Percentiles rank a stretch among this genome's conserved stretches.
Evolutionary conservation across 202 grass and related monocot species (phyloP).

Genomic region (Hordeum pubiflorum): DNA sequence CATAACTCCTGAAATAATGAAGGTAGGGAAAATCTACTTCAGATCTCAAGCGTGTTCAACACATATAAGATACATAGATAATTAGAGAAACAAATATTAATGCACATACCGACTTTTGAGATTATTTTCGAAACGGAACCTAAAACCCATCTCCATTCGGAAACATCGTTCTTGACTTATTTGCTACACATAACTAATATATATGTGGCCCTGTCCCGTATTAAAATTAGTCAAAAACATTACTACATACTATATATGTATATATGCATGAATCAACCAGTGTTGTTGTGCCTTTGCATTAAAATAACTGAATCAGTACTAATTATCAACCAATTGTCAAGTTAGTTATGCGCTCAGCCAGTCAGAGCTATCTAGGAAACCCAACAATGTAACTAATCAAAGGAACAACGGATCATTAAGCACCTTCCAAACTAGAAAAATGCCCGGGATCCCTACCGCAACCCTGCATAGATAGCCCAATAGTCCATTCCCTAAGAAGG

Average conservation of each 20-base stretch:
- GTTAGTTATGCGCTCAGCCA: not conserved
- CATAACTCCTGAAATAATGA: slow-evolving; percentile 58
- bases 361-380: not conserved
- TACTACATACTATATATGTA: not conserved
- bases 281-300: not conserved
- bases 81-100: not conserved
- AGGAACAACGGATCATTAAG: not conserved
- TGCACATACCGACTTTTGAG: not conserved
- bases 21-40: slow-evolving; percentile 1
- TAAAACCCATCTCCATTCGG: not conserved
- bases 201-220: too few relatives aligned
- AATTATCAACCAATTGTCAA: not conserved
- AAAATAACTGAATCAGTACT: not conserved
- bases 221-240: too few relatives aligned
- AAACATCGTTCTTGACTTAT: too few relatives aligned
- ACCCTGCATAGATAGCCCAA: too few relatives aligned
- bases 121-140: not conserved
- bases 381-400: not conserved
- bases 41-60: slow-evolving; percentile 12
- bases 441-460: too few relatives aligned
- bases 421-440: too few relatives aligned
- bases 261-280: not conserved
- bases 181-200: too few relatives aligned
- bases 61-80: slow-evolving; percentile 4
- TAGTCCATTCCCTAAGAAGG: too few relatives aligned